These are phyloP conservation scores for Chlorophyllum brunneum DNA, from an alignment of 768 basidiomycete genomes.

Conservation along the genomic window DNA sequence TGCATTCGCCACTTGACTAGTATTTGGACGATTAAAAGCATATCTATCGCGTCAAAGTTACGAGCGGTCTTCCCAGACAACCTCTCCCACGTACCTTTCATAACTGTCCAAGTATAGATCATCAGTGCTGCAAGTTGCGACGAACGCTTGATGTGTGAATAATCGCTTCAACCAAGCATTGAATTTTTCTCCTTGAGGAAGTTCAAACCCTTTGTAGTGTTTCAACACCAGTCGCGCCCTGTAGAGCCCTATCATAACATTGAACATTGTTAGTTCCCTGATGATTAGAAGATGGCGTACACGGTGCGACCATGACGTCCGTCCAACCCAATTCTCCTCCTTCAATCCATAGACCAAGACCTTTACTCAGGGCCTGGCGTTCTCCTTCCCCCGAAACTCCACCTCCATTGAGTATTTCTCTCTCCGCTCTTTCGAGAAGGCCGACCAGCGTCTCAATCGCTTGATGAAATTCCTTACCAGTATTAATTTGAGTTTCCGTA, in stretches of 20 bases:
- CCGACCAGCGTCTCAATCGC: constrained; percentile 47
- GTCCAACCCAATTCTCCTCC: constrained; percentile 51
- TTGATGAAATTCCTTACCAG: constrained; percentile 49
- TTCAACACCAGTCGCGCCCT: constrained; percentile 59
- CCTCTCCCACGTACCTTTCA: constrained; percentile 44
- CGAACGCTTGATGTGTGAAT: constrained; percentile 60
- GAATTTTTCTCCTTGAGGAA: constrained; percentile 48
- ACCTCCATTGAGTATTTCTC: constrained; percentile 34
- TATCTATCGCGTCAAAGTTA: constrained; percentile 40
- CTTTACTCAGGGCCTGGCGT: constrained; percentile 29
- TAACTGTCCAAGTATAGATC: constrained; percentile 69
- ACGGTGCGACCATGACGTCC: constrained; percentile 70
- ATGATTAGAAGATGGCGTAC: constrained; percentile 33
- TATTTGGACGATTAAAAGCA: constrained; percentile 73
- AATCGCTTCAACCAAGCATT: constrained; percentile 50
- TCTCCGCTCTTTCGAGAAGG: constrained; percentile 55
- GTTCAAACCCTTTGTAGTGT: constrained; percentile 63
- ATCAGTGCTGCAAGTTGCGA: constrained; percentile 63
- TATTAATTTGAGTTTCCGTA: constrained; percentile 42
- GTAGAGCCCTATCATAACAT: constrained; percentile 53
- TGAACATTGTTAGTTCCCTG: background rate
- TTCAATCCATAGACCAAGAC: constrained; percentile 59
- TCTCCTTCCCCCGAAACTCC: constrained; percentile 40
- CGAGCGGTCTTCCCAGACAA: background rate
- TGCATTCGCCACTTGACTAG: constrained; percentile 71